Base-by-base conservation (phyloP, 805 yeast species). In the Myxozyma vanderwaltii region DNA sequence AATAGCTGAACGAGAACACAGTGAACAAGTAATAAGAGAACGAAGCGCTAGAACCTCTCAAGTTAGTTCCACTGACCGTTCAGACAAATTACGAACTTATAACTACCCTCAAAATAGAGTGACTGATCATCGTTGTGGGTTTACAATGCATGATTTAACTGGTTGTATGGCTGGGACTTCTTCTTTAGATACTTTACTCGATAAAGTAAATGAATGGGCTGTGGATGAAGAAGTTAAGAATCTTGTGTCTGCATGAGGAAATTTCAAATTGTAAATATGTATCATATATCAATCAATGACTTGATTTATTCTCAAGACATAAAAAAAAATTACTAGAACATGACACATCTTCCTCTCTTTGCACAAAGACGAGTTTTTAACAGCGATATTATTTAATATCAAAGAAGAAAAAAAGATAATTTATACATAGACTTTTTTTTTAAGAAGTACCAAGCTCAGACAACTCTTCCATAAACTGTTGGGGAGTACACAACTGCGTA, bases 41-140 rank as follows among this genome's bases (percentile, higher is more conserved):
- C 76, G 86, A 47, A 78, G 78, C 50, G 80, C 84, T 56, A 77
- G 98, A 59, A 82, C 86, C 1, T 89, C 85, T 51, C 98, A 91
- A 71, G 98, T 94, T 3, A 79, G 89, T 0, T 81, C 94, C 0
- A 89, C 96, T 0, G 96, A 91, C 68, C 79, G 99, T 56, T 85
- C 95, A 2, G 98, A 94, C 70, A 94, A 92, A 74, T 86, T 92
- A 63, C 78, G 98, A 66, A 94, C 99, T 0, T 94, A 94, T 72
- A 94, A 94, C 69, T 92, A 81, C 67, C 91, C 95, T 7, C 97
- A 94, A 69, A 91, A 91, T 71, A 79, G 99, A 66, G 82, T 94
- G 50, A 91, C 98, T 0, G 99, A 94, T 69, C 99, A 94, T 69
- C 77, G 99, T 51, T 90, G 96, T 70, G 91, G 91, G 1, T 83